Conservation (phyloP, 2,329 filamentous ascomycete genomes). For the Dothiorella sarmentorum region DNA sequence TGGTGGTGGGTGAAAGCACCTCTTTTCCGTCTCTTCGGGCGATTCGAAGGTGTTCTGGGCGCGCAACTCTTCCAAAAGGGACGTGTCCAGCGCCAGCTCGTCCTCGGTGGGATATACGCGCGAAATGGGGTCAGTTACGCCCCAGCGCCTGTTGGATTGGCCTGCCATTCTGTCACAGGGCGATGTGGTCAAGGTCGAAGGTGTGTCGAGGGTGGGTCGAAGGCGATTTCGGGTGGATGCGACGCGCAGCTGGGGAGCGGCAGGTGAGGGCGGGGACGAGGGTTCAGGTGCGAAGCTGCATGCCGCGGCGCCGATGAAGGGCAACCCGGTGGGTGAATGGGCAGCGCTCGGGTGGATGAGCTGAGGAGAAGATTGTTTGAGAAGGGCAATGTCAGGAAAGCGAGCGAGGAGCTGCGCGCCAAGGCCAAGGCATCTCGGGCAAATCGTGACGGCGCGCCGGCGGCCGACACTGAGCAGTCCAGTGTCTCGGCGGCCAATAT, state of each 20-base stretch:
- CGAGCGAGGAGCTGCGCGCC: conserved; percentile 13
- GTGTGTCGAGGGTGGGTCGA: neutral
- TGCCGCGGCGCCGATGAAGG: neutral
- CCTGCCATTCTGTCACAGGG: conserved; percentile 30
- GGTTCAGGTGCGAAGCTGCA: conserved; percentile 2
- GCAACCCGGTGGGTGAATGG: neutral
- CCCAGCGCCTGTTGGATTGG: conserved; percentile 48
- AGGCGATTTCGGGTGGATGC: neutral
- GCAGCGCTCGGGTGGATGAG: neutral
- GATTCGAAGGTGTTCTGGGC: conserved; percentile 89
- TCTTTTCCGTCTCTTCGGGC: conserved; percentile 75
- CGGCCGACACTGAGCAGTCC: neutral
- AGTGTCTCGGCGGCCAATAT: conserved; percentile 4
- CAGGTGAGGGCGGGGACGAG: neutral
- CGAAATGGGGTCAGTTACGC: conserved; percentile 83
- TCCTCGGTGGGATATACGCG: conserved; percentile 68
- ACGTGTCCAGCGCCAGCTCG: conserved; percentile 73
- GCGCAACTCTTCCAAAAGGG: conserved; percentile 79
- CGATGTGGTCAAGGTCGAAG: neutral
- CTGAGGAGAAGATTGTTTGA: neutral
- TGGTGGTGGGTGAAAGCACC: conserved; percentile 49
- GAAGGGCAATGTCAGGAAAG: conserved; percentile 3
- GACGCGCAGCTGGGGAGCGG: neutral
- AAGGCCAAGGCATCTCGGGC: conserved; percentile 1
- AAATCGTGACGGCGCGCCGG: neutral